phyloP scores from a whole-genome alignment of 345 rosid species.

The Murraya paniculata region DNA sequence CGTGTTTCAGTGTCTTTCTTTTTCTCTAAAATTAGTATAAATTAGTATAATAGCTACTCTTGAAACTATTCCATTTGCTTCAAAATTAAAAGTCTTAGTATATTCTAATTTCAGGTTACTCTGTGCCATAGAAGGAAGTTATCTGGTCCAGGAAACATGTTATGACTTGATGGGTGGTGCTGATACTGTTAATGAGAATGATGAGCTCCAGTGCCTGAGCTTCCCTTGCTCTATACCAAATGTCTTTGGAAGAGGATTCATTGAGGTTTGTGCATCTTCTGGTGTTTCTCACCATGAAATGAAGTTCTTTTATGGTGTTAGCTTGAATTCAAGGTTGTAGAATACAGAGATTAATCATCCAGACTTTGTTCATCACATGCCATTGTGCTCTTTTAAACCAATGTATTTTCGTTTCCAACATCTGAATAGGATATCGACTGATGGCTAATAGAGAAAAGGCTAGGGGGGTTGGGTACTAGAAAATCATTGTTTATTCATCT shows the following conservation, averaged over 20 bases:
- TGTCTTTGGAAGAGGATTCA: conserved; percentile 62
- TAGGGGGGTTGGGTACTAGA: conserved; percentile 2
- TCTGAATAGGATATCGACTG: not conserved
- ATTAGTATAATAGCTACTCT: not conserved
- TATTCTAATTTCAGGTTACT: conserved; percentile 44
- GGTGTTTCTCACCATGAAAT: conserved; percentile 2
- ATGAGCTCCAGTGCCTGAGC: conserved; percentile 38
- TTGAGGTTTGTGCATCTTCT: conserved; percentile 46
- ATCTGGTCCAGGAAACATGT: conserved; percentile 41
- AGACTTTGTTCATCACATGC: not conserved
- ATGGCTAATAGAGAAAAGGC: not conserved
- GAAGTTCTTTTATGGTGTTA: not conserved
- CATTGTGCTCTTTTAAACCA: not conserved
- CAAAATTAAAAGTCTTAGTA: conserved; percentile 3
- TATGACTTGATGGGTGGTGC: conserved; percentile 33
- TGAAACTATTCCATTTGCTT: not conserved
- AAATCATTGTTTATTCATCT: not conserved
- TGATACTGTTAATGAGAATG: conserved; percentile 28
- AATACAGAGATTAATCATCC: conserved; percentile 2
- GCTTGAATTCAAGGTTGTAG: not conserved
- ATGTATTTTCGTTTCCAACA: not conserved
- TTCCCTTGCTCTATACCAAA: conserved; percentile 48
- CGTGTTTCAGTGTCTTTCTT: not conserved
- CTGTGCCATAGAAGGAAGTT: conserved; percentile 61
- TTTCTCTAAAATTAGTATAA: not conserved